phyloP scores from a whole-genome alignment of 768 basidiomycete species.

The Russula vinacea region DNA sequence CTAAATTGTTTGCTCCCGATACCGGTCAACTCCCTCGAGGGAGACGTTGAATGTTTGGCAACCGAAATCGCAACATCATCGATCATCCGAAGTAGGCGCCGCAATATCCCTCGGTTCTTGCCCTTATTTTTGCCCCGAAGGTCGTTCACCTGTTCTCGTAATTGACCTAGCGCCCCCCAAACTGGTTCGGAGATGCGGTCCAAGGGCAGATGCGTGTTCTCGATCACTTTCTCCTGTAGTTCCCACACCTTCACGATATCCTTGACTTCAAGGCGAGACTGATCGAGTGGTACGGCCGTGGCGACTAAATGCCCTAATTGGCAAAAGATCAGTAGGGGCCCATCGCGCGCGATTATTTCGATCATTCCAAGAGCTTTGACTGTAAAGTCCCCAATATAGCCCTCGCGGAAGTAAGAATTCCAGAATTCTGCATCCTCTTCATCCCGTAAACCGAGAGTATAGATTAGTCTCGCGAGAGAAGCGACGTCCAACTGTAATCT shows the following conservation, averaged over 20 bases:
- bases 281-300: slow-evolving; percentile 1
- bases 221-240: slow-evolving; percentile 9
- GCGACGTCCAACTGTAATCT: slow-evolving; percentile 21
- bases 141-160: neutral
- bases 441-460: neutral
- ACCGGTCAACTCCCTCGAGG: too few species aligned
- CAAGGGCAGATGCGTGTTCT: neutral
- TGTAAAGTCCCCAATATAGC: slow-evolving; percentile 8
- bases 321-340: slow-evolving; percentile 18
- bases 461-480: slow-evolving; percentile 16
- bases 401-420: slow-evolving; percentile 5
- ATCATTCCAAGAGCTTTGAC: slow-evolving; percentile 8
- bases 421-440: neutral
- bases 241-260: slow-evolving; percentile 16
- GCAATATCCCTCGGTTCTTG: neutral
- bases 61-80: too few species aligned
- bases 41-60: neutral
- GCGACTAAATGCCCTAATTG: slow-evolving; percentile 1
- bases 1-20: too few species aligned
- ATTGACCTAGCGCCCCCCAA: slow-evolving; percentile 6
- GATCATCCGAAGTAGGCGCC: neutral
- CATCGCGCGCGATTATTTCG: neutral
- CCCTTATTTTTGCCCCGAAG: neutral
- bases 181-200: neutral
- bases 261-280: neutral